These are phyloP conservation scores for Celoporthe dispersa DNA, from an alignment of 2,329 filamentous ascomycete species.

Conservation along the genomic window DNA sequence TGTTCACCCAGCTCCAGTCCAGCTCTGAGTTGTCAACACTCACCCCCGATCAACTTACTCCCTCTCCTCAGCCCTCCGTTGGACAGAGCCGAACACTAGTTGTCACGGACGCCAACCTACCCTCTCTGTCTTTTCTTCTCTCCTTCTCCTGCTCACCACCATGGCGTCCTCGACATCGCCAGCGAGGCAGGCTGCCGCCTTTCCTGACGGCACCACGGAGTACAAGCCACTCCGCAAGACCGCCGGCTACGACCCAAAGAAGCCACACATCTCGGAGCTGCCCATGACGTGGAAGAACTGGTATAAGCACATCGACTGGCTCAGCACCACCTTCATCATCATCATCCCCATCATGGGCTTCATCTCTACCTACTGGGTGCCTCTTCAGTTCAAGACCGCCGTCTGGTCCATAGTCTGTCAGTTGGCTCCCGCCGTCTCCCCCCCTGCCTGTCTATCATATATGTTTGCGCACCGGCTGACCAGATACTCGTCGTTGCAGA, in stretches of 20 bases:
- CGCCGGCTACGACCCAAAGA: constrained; percentile 57
- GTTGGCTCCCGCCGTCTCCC: neutral
- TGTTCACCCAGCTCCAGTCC: neutral
- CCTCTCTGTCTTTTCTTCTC: neutral
- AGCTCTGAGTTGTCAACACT: neutral
- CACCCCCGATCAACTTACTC: neutral
- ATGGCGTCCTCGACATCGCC: constrained; percentile 46
- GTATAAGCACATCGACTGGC: constrained; percentile 93
- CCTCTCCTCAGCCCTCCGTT: neutral
- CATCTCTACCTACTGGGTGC: constrained; percentile 77
- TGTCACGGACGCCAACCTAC: constrained; percentile 16
- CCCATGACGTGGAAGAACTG: constrained; percentile 83
- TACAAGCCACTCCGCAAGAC: constrained; percentile 55
- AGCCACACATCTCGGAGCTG: constrained; percentile 83
- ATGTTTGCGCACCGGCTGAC: neutral
- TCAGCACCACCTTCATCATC: constrained; percentile 83
- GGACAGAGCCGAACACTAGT: constrained; percentile 10
- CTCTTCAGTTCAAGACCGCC: constrained; percentile 71
- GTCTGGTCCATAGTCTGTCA: constrained; percentile 68
- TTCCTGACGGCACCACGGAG: constrained; percentile 59
- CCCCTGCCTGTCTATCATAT: neutral
- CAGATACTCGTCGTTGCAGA: constrained; percentile 41
- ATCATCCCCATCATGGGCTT: constrained; percentile 76
- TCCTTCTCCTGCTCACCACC: constrained; percentile 19
- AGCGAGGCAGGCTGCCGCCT: constrained; percentile 43